Evolutionary conservation across 345 rosid species (phyloP).

Genomic region (Bruguiera gymnorhiza): DNA sequence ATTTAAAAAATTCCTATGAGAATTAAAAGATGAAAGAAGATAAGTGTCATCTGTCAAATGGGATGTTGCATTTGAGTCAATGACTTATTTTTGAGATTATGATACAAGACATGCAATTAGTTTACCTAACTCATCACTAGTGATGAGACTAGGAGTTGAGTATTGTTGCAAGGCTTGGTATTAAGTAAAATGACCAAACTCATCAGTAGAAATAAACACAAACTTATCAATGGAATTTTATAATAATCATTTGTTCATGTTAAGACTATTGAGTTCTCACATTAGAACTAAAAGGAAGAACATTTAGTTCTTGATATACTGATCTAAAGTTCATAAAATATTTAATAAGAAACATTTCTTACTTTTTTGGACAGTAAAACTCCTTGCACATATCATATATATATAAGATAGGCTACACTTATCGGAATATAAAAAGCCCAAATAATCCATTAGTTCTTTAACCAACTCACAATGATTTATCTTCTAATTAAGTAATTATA

Average conservation of each 20-base stretch:
- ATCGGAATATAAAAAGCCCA: neutral
- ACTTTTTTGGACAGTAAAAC: neutral
- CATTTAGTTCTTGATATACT: neutral
- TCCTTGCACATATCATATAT: constrained; percentile 5
- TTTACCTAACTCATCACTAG: constrained; percentile 1
- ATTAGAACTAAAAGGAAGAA: neutral
- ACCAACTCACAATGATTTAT: no score
- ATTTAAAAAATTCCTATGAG: no score
- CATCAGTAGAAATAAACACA: neutral
- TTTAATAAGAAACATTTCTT: no score
- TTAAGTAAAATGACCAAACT: neutral
- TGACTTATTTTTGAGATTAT: neutral
- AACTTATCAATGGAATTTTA: neutral
- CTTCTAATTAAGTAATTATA: no score
- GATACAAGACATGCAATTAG: constrained; percentile 1
- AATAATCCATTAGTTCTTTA: neutral
- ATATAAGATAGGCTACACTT: neutral
- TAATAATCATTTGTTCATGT: neutral
- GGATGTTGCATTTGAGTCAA: neutral
- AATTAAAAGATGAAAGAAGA: neutral
- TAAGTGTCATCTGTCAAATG: neutral
- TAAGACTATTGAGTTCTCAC: neutral
- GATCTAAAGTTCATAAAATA: no score
- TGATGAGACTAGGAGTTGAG: neutral
- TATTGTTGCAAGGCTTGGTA: neutral